Conservation (phyloP, 1,139 yeast species). For the Yamadazyma jaroonii region DNA sequence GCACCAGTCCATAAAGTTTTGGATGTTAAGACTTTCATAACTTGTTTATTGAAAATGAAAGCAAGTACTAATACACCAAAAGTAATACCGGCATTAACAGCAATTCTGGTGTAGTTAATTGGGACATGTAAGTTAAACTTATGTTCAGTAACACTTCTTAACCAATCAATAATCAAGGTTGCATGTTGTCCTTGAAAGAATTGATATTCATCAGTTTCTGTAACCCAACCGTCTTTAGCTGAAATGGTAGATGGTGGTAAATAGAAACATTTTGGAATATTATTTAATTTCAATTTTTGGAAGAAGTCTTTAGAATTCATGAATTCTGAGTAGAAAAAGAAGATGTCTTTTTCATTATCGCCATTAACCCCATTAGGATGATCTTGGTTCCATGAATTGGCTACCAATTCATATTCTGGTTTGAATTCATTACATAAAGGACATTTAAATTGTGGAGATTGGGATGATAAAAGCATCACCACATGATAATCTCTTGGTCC, state of each 20-base stretch:
- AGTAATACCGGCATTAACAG: conserved; percentile 42
- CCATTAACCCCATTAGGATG: conserved; percentile 33
- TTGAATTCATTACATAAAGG: conserved; percentile 67
- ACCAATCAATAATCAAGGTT: conserved; percentile 36
- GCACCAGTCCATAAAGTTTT: conserved; percentile 60
- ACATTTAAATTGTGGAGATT: conserved; percentile 73
- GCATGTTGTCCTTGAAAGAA: conserved; percentile 55
- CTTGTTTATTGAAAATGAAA: conserved; percentile 31
- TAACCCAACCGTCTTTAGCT: conserved; percentile 25
- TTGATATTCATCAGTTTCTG: conserved; percentile 45
- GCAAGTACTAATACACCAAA: conserved; percentile 21
- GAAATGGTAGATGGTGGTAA: conserved; percentile 54
- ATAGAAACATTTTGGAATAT: conserved; percentile 76
- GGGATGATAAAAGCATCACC: conserved; percentile 69
- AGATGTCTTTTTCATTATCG: conserved; percentile 40
- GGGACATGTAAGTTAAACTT: conserved; percentile 54
- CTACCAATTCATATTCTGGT: conserved; percentile 57
- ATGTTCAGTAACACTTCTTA: conserved; percentile 41
- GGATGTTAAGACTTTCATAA: conserved; percentile 22
- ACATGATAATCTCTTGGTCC: conserved; percentile 74
- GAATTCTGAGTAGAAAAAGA: conserved; percentile 76
- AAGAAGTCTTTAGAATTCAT: conserved; percentile 54
- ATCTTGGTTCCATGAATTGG: conserved; percentile 57
- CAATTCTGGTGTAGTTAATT: conserved; percentile 50
- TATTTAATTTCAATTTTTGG: conserved; percentile 54